Evolutionary conservation across 192 early-diverging fungal species (phyloP), one percentile per base, ranked within the genome.

Genomic region (Coemansia sp.): DNA sequence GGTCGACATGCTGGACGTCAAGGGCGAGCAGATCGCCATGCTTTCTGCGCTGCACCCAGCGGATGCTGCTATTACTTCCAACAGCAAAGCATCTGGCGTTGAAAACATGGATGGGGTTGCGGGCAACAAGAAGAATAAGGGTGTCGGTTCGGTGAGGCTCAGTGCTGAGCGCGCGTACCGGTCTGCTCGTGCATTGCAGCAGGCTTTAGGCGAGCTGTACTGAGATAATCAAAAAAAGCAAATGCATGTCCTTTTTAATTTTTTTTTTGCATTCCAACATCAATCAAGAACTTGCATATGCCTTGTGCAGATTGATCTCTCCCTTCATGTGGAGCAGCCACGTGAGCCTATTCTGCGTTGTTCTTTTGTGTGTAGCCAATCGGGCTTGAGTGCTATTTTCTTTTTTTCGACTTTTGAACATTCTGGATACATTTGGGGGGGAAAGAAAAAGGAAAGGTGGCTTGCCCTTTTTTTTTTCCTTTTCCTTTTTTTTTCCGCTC

Each of bases 21-120:
- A 83, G 69, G 76, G 76, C 59, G 81, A 83, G 76, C 81, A 83
- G 69, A 83, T 83, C 33, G 64, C 79, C 3, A 68, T 77, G 43
- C 49, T 82, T 5, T 70, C 74, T 10, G 65, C 44, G 2, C 60
- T 82, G 64, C 79, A 82, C 21, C 79, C 74, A 20, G 60, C 60
- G 6, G 43, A 56, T 2, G 46, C 59, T 16, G n/a, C 21, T 21
- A 38, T 16, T 15, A 18, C 38, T 20, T 5, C 39, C 5, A 41
- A 5, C 9, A 24, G 23, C 23, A 12, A 10, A 1, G 41, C 0
- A 26, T 4, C 34, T 24, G 58, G 38, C 38, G 34, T 15, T 8
- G 16, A 30, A 36, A 24, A 56, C 5, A 20, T 9, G 24, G 24
- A 21, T 18, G 21, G 33, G 0, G 45, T 24, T 24, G 44, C 46